Evolutionary conservation across 805 yeast genomes (phyloP).

Genomic region (Candida cerambycidarum): DNA sequence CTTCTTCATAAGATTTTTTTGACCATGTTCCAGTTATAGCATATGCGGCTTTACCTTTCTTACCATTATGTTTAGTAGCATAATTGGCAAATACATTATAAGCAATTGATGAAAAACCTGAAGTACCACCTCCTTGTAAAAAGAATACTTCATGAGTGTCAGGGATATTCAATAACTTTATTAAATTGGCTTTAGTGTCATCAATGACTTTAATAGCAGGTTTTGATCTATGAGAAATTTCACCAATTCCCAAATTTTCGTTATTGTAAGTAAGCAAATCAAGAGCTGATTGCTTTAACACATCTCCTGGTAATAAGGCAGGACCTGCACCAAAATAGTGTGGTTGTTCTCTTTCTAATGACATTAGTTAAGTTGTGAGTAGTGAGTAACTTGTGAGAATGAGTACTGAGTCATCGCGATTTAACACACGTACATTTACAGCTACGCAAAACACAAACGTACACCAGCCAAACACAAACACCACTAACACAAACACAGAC

Average conservation of each 20-base stretch:
- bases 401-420: constrained; percentile 1
- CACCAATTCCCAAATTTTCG: constrained; percentile 86
- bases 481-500: too few species aligned
- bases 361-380: too few species aligned
- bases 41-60: constrained; percentile 79
- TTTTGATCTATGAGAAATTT: constrained; percentile 90
- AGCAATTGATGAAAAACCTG: constrained; percentile 87
- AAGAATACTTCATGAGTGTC: constrained; percentile 93
- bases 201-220: constrained; percentile 79
- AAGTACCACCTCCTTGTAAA: constrained; percentile 97
- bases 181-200: constrained; percentile 67
- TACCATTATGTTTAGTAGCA: constrained; percentile 64
- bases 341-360: constrained; percentile 64
- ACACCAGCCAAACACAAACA: too few species aligned
- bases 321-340: constrained; percentile 99
- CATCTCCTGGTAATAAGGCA: constrained; percentile 81
- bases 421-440: too few species aligned
- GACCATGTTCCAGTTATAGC: constrained; percentile 95
- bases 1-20: constrained; percentile 83
- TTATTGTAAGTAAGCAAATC: constrained; percentile 74
- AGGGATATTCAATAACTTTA: constrained; percentile 69
- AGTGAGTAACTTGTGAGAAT: background rate
- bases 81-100: constrained; percentile 77
- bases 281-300: constrained; percentile 81
- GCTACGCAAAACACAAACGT: too few species aligned